Conservation (phyloP, 768 basidiomycete species). For the Phylloporus sp. region DNA sequence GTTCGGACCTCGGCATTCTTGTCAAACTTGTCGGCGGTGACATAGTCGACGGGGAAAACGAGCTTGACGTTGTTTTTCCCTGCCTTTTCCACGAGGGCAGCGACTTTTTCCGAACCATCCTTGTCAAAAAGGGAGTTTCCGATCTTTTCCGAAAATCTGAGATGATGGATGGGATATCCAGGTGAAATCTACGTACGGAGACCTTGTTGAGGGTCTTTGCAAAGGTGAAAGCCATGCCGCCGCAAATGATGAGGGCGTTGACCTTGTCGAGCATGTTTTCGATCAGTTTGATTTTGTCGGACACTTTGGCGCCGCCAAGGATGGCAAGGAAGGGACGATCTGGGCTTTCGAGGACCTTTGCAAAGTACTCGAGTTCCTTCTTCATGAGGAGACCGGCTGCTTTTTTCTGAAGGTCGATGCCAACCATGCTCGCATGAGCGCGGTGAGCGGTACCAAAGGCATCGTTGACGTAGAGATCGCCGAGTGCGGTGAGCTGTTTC, state of each 20-base stretch:
- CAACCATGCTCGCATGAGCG: slow-evolving; percentile 98
- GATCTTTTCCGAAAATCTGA: slow-evolving; percentile 45
- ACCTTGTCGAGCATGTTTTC: slow-evolving; percentile 99
- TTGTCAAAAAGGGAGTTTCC: slow-evolving; percentile 92
- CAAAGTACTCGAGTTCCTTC: slow-evolving; percentile 98
- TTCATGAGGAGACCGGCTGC: slow-evolving; percentile 97
- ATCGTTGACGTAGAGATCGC: slow-evolving; percentile 97
- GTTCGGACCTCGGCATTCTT: slow-evolving; percentile 74
- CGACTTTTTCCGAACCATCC: slow-evolving; percentile 83
- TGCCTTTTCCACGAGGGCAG: slow-evolving; percentile 81
- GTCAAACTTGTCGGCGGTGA: slow-evolving; percentile 93
- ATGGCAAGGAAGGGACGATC: slow-evolving; percentile 97
- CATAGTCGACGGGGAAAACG: slow-evolving; percentile 92
- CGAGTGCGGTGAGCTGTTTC: slow-evolving; percentile 81
- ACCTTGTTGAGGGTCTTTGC: slow-evolving; percentile 87
- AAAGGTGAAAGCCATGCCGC: slow-evolving; percentile 99
- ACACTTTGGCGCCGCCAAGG: slow-evolving; percentile 97
- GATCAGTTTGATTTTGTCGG: slow-evolving; percentile 97
- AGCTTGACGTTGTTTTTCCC: slow-evolving; percentile 87
- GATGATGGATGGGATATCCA: not conserved
- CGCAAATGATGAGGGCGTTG: slow-evolving; percentile 91
- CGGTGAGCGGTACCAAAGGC: slow-evolving; percentile 99
- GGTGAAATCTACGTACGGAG: slow-evolving; percentile 40
- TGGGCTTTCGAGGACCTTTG: slow-evolving; percentile 92
- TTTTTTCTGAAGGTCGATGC: slow-evolving; percentile 84